phyloP scores from a whole-genome alignment of 352 stramenopile genomes.

The Globisporangium mamillatum region DNA sequence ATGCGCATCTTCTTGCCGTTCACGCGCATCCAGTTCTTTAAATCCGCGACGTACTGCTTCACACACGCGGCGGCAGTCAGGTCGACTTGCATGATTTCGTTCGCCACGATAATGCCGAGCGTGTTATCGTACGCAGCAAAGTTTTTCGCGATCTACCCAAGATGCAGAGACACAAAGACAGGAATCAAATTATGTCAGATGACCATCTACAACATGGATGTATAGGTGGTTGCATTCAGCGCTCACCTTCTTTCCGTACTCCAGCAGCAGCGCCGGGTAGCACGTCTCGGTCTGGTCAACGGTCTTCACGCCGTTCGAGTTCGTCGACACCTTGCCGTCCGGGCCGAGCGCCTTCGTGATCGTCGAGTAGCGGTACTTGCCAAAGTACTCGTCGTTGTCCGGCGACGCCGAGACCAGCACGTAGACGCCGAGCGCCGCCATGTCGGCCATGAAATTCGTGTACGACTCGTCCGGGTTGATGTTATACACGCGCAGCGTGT shows the following conservation, averaged over 20 bases:
- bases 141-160: conserved; percentile 72
- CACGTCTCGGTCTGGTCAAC: conserved; percentile 75
- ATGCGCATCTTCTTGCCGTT: conserved; percentile 84
- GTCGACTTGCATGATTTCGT: conserved; percentile 87
- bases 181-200: background rate
- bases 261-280: conserved; percentile 77
- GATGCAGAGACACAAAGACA: background rate
- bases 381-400: conserved; percentile 82
- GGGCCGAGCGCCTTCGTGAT: conserved; percentile 67
- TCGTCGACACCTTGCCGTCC: conserved; percentile 33
- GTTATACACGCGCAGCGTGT: conserved; percentile 86
- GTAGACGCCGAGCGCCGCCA: conserved; percentile 74
- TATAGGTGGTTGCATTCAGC: background rate
- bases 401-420: conserved; percentile 78
- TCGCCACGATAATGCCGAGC: conserved; percentile 75
- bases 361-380: conserved; percentile 81
- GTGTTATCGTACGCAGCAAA: conserved; percentile 89
- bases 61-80: conserved; percentile 75
- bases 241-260: conserved; percentile 81
- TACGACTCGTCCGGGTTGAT: conserved; percentile 84
- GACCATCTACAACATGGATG: background rate
- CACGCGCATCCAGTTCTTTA: conserved; percentile 88
- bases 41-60: conserved; percentile 77
- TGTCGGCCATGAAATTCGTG: conserved; percentile 83
- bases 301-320: conserved; percentile 40